A percentile compares a stretch with the other conserved stretches of the same genome.
Conservation (phyloP, 1,284 basidiomycete species). For the Rhodofomes roseus region DNA sequence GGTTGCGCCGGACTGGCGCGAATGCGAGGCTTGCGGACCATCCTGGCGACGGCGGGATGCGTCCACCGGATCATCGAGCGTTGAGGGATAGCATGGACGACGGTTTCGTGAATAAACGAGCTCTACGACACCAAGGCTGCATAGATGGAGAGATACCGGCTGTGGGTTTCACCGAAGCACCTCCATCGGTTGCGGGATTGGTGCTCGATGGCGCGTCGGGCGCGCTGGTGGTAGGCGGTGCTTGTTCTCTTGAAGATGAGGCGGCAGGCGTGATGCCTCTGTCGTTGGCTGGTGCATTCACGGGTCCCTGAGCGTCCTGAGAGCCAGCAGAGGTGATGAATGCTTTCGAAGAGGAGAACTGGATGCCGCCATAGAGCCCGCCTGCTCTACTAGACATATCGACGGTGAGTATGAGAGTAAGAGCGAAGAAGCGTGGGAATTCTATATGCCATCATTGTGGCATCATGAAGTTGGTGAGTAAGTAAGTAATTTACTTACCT, state of each 20-base stretch:
- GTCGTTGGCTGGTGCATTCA: conserved; percentile 9
- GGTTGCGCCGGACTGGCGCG: conserved; percentile 65
- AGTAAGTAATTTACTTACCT: no score
- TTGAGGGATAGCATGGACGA: conserved; percentile 28
- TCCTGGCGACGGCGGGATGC: conserved; percentile 38
- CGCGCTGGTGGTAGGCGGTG: conserved; percentile 7
- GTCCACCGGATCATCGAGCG: not conserved
- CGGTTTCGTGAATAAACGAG: conserved; percentile 34
- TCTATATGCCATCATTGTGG: not conserved
- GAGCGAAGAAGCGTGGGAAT: conserved; percentile 7
- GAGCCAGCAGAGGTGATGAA: conserved; percentile 38
- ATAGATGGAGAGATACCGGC: conserved; percentile 66
- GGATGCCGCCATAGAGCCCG: conserved; percentile 78
- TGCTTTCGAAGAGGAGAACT: conserved; percentile 63
- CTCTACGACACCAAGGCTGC: conserved; percentile 32
- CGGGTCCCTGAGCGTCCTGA: conserved; percentile 13
- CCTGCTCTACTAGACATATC: conserved; percentile 71
- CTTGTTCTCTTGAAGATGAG: conserved; percentile 9
- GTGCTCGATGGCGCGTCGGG: conserved; percentile 16
- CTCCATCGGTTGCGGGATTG: conserved; percentile 27
- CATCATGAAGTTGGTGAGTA: not conserved
- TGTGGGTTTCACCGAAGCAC: conserved; percentile 61
- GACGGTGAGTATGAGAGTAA: not conserved
- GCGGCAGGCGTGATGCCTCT: conserved; percentile 3
- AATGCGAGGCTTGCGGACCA: conserved; percentile 88